Base-by-base conservation (phyloP, 2,329 filamentous ascomycete species). In the Aspergillus vadensis region DNA sequence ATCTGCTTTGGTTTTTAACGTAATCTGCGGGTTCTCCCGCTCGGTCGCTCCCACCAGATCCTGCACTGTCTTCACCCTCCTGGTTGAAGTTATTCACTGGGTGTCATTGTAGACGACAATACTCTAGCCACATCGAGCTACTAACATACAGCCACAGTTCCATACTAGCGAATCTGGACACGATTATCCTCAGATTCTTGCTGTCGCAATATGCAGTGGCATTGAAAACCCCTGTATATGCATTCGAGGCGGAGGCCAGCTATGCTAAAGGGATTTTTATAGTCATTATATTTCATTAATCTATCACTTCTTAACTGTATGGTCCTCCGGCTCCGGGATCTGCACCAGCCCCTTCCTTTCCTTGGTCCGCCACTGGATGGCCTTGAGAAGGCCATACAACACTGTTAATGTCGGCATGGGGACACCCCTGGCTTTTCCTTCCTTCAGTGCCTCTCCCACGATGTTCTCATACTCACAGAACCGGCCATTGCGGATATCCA, bases 381-480 rank as follows among this genome's bases (percentile, higher is more conserved):
- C 68, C 51, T 68, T 70, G 57, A 70, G 63, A 5, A 74, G 56
- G 2, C 61, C 63, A 60, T 74, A 75, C n/a, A 74, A 41, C 15
- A 63, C 66, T 10, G 58, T 64, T 12, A 74, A 50, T 3, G 63
- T 69, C 2, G 70, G 72, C 63, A 70, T 69, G 3, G 65, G 39
- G 8, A 86, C 82, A 1, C 83, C 83, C 0, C 75, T 70, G 32
- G 68, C 69, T 63, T 79, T 78, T 0, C 79, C 85, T 64, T 83
- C 83, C 2, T 81, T 73, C 49, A 86, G 61, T n/a, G 84, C 83
- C 72, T 86, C 84, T 1, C 84, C 84, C 3, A 86, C 70, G 38
- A 86, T 78, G 62, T 81, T 84, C 68, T 86, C 83, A 51, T 81
- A 79, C 69, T 87, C 85, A 60, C 84, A 82, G 55, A 79, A 57